Conservation (phyloP, 306 rosid species). For the Quercus cerris region DNA sequence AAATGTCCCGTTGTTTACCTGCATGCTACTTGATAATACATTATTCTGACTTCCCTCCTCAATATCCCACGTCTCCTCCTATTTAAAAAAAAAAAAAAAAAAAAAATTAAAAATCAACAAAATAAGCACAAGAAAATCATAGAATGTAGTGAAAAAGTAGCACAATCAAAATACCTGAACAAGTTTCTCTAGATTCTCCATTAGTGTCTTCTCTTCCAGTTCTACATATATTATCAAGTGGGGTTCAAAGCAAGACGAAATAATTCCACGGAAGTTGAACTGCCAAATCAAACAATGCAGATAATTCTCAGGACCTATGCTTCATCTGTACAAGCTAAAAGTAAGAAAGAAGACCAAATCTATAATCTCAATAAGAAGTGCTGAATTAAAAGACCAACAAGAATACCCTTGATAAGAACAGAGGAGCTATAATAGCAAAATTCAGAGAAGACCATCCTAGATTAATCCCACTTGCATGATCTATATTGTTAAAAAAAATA, state of each 20-base stretch:
- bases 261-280: constrained; percentile 98
- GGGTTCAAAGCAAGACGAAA: constrained; percentile 99
- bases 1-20: constrained; percentile 48
- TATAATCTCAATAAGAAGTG: constrained; percentile 12
- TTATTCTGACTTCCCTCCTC: constrained; percentile 98
- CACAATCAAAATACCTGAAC: constrained; percentile 72
- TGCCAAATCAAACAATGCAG: constrained; percentile 52
- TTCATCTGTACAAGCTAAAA: constrained; percentile 18
- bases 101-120: not conserved
- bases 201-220: constrained; percentile 93
- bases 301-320: constrained; percentile 24
- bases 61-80: constrained; percentile 99
- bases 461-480: constrained; percentile 14
- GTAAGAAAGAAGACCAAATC: constrained; percentile 9
- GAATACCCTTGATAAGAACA: not conserved
- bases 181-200: constrained; percentile 96
- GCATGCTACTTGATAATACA: constrained; percentile 97
- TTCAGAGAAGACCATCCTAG: not conserved
- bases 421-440: not conserved
- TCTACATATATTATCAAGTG: constrained; percentile 88
- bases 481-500: constrained; percentile 13
- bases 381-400: not conserved
- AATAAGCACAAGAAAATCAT: constrained; percentile 13
- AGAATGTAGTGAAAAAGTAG: constrained; percentile 7
- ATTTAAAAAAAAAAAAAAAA: constrained; percentile 18